A percentile compares a stretch with the other conserved stretches of the same genome.
These are phyloP conservation scores for Coprinellus micaceus DNA, from an alignment of 768 basidiomycete species.

Conservation along the genomic window DNA sequence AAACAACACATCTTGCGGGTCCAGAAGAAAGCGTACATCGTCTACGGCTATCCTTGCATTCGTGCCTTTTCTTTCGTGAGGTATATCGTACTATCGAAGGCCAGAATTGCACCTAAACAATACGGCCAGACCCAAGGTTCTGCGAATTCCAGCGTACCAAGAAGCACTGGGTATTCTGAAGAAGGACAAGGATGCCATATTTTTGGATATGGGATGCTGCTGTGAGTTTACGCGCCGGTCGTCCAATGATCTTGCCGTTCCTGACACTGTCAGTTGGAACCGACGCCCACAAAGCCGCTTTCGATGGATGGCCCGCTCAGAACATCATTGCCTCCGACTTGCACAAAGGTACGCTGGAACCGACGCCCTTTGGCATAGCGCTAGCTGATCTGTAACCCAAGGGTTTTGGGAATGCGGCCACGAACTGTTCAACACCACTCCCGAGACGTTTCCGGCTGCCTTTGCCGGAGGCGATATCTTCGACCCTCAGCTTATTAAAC, in stretches of 20 bases:
- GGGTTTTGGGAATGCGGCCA: slow-evolving; percentile 67
- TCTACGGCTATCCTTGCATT: slow-evolving; percentile 37
- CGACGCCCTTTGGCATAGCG: too few species aligned
- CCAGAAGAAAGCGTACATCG: slow-evolving; percentile 31
- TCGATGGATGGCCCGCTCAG: slow-evolving; percentile 37
- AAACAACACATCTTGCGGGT: slow-evolving; percentile 30
- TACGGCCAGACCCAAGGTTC: slow-evolving; percentile 28
- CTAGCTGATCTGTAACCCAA: too few species aligned
- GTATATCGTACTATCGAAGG: slow-evolving; percentile 12
- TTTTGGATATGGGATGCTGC: slow-evolving; percentile 44
- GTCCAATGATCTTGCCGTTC: not conserved
- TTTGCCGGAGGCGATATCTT: slow-evolving; percentile 58
- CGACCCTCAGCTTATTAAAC: slow-evolving; percentile 39
- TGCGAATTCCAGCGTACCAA: slow-evolving; percentile 30
- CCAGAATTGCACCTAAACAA: not conserved
- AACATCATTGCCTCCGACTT: slow-evolving; percentile 37
- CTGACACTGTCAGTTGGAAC: slow-evolving; percentile 32
- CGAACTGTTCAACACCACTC: slow-evolving; percentile 51
- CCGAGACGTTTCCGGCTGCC: slow-evolving; percentile 46
- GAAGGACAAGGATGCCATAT: slow-evolving; percentile 26
- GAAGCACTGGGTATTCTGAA: slow-evolving; percentile 26
- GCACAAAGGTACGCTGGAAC: slow-evolving; percentile 38
- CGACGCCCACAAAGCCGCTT: slow-evolving; percentile 34
- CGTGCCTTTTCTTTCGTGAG: slow-evolving; percentile 31
- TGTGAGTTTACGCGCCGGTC: slow-evolving; percentile 26